These are phyloP conservation scores for Opeltia flavorubescens DNA, from an alignment of 495 filamentous ascomycete species.

Conservation along the genomic window DNA sequence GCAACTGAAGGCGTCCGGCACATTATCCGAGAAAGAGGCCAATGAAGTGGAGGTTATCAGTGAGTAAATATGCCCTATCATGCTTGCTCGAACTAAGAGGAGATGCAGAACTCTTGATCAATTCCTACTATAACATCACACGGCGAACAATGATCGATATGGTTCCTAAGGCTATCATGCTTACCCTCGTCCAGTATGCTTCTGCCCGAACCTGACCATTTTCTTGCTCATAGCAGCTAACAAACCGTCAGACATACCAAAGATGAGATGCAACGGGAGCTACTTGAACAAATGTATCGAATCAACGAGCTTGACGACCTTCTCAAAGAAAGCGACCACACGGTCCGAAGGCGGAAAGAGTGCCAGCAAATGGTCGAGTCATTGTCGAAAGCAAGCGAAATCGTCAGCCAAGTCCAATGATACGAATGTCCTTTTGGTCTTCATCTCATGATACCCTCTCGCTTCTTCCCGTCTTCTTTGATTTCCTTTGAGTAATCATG, in stretches of 20 bases:
- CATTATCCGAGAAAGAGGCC: conserved; percentile 76
- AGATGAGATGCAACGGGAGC: conserved; percentile 96
- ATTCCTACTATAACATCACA: conserved; percentile 95
- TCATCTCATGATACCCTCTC: background rate
- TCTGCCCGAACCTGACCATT: background rate
- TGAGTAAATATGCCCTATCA: conserved; percentile 35
- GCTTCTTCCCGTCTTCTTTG: background rate
- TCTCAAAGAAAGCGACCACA: conserved; percentile 97
- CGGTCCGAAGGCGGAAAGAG: conserved; percentile 85
- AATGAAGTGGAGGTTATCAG: conserved; percentile 98
- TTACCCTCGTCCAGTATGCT: conserved; percentile 83
- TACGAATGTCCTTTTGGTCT: background rate
- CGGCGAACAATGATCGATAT: conserved; percentile 98
- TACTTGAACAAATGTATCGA: conserved; percentile 96
- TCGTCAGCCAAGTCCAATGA: conserved; percentile 90
- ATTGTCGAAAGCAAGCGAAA: conserved; percentile 75
- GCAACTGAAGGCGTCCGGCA: conserved; percentile 84
- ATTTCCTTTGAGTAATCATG: background rate
- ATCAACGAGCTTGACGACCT: conserved; percentile 79
- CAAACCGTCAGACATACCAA: conserved; percentile 60
- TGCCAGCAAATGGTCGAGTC: conserved; percentile 99
- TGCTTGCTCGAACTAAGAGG: conserved; percentile 6
- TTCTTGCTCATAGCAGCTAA: conserved; percentile 4
- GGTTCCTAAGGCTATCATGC: conserved; percentile 99
- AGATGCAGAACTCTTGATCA: conserved; percentile 72